Evolutionary conservation across 768 basidiomycete species (phyloP).

Genomic region (Chalciporus sphaerocephalus): DNA sequence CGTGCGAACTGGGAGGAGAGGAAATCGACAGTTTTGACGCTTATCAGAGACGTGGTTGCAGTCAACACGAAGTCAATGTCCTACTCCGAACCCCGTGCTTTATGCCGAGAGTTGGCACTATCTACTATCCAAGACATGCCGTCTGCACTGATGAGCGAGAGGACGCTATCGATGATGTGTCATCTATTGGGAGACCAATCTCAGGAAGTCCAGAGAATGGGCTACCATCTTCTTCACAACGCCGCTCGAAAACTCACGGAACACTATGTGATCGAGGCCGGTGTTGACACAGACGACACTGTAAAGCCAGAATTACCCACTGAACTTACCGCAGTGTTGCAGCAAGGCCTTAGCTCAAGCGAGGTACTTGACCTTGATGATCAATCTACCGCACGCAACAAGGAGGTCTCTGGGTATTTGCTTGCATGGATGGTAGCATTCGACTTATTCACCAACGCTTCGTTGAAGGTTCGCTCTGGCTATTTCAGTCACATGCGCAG

Average conservation of each 20-base stretch:
- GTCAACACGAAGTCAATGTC: conserved; percentile 34
- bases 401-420: conserved; percentile 61
- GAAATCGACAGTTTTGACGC: conserved; percentile 45
- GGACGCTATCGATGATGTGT: conserved; percentile 73
- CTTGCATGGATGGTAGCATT: conserved; percentile 88
- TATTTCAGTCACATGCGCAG: conserved; percentile 86
- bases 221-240: conserved; percentile 65
- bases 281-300: conserved; percentile 62
- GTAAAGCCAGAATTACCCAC: conserved; percentile 55
- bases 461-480: conserved; percentile 76
- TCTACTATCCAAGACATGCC: conserved; percentile 67
- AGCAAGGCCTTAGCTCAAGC: conserved; percentile 39
- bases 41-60: conserved; percentile 59
- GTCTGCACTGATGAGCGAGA: conserved; percentile 53
- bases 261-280: conserved; percentile 80
- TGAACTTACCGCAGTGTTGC: conserved; percentile 64
- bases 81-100: conserved; percentile 55
- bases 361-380: conserved; percentile 38
- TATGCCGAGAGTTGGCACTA: conserved; percentile 65
- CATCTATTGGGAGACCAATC: conserved; percentile 67
- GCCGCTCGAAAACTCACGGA: conserved; percentile 77
- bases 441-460: conserved; percentile 79
- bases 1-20: conserved; percentile 65
- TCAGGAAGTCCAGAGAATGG: conserved; percentile 67
- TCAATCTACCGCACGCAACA: conserved; percentile 31